phyloP scores from a whole-genome alignment of 1,284 basidiomycete genomes.

The Melampsora americana region DNA sequence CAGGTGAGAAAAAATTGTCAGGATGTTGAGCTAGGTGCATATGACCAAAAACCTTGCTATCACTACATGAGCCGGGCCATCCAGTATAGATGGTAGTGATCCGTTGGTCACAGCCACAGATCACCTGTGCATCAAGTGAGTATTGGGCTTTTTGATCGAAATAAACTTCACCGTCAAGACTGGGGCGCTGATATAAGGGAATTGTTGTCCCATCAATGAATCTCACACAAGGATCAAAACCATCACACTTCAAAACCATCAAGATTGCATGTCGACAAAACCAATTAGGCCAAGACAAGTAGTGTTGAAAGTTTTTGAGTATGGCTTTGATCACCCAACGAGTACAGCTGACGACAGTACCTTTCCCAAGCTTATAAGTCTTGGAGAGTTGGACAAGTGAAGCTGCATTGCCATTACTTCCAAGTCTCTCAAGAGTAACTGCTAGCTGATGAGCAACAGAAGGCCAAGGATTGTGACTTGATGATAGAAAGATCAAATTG shows the following conservation, averaged over 20 bases:
- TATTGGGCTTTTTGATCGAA: slow-evolving; percentile 9
- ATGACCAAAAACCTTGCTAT: not conserved
- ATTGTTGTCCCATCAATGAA: slow-evolving; percentile 16
- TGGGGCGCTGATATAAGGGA: slow-evolving; percentile 1
- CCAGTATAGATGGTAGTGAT: slow-evolving; percentile 21
- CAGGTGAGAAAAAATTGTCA: not conserved
- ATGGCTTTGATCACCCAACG: slow-evolving; percentile 2
- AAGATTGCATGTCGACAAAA: not conserved
- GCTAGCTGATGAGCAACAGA: slow-evolving; percentile 24
- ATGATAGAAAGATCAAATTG: too few species aligned
- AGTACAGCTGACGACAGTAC: slow-evolving; percentile 10
- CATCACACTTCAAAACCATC: not conserved
- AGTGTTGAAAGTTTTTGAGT: not conserved
- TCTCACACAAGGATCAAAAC: not conserved
- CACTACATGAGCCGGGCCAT: slow-evolving; percentile 8
- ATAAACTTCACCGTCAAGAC: slow-evolving; percentile 10
- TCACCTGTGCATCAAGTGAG: slow-evolving; percentile 14
- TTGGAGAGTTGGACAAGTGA: not conserved
- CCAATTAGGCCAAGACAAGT: slow-evolving; percentile 7
- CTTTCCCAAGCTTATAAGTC: slow-evolving; percentile 1
- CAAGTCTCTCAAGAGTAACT: slow-evolving; percentile 17
- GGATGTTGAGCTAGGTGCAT: not conserved
- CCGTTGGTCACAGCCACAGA: slow-evolving; percentile 11
- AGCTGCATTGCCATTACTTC: slow-evolving; percentile 11
- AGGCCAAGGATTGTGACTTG: too few species aligned